These are phyloP conservation scores for Mycena chlorophos DNA, from an alignment of 768 basidiomycete genomes.

Conservation along the genomic window DNA sequence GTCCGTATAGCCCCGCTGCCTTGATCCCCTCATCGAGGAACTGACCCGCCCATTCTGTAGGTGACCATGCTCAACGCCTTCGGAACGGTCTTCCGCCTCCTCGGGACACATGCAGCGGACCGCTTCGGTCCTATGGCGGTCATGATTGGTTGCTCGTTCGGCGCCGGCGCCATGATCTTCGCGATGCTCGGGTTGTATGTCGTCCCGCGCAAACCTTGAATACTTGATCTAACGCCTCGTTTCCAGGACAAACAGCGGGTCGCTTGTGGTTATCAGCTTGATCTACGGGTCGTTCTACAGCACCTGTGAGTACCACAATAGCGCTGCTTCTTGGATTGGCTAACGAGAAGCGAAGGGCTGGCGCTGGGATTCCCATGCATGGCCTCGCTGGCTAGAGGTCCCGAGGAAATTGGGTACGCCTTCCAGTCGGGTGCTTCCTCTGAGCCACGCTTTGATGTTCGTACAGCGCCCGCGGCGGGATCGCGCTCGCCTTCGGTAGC, in stretches of 20 bases:
- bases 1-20: too few species aligned
- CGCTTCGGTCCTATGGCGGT: background rate
- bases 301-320: background rate
- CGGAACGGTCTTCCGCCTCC: constrained; percentile 1
- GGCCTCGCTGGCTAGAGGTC: background rate
- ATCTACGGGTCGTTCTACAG: constrained; percentile 1
- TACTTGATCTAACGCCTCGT: background rate
- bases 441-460: background rate
- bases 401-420: constrained; percentile 5
- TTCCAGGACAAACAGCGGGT: background rate
- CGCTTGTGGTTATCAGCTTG: background rate
- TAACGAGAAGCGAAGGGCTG: background rate
- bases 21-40: too few species aligned
- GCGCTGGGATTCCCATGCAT: constrained; percentile 1
- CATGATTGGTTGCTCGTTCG: background rate
- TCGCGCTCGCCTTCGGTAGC: constrained; percentile 1
- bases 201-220: background rate
- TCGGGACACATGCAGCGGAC: background rate
- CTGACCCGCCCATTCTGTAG: too few species aligned
- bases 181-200: constrained; percentile 4
- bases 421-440: background rate
- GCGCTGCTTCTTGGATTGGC: background rate
- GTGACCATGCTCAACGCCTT: constrained; percentile 4
- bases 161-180: background rate
- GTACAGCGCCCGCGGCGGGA: background rate